These are phyloP conservation scores for Chalaropsis ovoidea DNA, from an alignment of 2,329 filamentous ascomycete genomes.

Conservation along the genomic window DNA sequence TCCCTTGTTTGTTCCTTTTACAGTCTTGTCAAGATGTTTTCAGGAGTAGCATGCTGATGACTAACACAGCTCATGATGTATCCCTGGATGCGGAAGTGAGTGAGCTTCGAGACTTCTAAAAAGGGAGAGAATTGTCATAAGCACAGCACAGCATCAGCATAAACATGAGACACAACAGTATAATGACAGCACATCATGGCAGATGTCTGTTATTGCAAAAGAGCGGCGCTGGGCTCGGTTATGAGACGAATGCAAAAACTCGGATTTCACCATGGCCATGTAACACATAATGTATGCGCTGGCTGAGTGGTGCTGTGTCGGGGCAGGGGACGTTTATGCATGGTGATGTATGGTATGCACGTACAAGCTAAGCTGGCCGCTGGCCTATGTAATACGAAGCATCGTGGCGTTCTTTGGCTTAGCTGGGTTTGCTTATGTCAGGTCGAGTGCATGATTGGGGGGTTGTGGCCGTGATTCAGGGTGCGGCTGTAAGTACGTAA, in stretches of 20 bases:
- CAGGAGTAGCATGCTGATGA: background rate
- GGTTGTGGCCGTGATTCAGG: background rate
- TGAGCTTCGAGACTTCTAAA: background rate
- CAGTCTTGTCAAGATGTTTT: background rate
- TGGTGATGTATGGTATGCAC: constrained; percentile 18
- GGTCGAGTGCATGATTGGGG: background rate
- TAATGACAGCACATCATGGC: background rate
- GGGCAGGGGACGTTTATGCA: constrained; percentile 17
- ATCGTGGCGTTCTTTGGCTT: background rate
- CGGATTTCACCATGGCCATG: background rate
- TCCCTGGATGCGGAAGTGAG: background rate
- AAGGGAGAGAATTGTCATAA: background rate
- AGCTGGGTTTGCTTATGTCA: no score
- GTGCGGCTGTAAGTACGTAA: background rate
- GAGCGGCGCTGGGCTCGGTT: no score
- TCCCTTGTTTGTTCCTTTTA: background rate
- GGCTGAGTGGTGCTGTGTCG: constrained; percentile 9
- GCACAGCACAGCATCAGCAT: background rate
- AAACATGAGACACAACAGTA: background rate
- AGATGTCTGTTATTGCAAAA: no score
- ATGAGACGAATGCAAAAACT: no score
- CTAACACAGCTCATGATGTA: background rate
- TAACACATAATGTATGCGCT: constrained; percentile 9
- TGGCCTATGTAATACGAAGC: background rate
- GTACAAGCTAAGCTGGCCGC: background rate